Evolutionary conservation across 768 basidiomycete genomes (phyloP), one percentile per base, ranked within the genome.

Genomic region (Tricholoma bakamatsutake): DNA sequence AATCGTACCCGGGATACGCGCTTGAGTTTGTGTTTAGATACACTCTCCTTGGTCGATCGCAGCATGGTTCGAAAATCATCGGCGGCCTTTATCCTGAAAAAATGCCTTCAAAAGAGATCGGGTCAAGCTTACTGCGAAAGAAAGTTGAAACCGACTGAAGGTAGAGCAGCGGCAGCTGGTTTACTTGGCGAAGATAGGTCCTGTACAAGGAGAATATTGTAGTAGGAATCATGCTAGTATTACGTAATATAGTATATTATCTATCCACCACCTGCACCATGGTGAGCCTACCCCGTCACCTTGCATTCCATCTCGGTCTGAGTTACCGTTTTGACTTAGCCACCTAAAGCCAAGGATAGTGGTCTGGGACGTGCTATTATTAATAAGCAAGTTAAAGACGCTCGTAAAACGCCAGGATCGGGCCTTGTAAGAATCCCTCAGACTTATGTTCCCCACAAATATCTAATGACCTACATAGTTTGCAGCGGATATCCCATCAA

Each of bases 341-440:
- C 85, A 58, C 77, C 80, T 24, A 88, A 79, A 70, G 70, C 76
- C 40, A 80, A 75, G 67, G 80, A 84, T 62, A 87, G 86, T 59
- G 97, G 97, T 12, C 78, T 99, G 27, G 97, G 97, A 33, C 81
- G 92, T 57, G 95, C 97, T 27, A 93, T 99, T 67, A 97, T 98
- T 67, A 98, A 99, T 65, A 85, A 84, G 61, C 86, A 88, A 72
- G 81, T 81, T 15, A 90, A 90, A 67, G 90, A 91, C 75, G 86
- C 87, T 30, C 78, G 78, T 40, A 73, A 69, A 61, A 71, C 72
- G 56, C 76, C 82, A 53, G 81, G 82, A 63, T 83, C 89, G 15
- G 83, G 83, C 52, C 73, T 92, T 58, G 90, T 91, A 65, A 59
- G 85, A 70, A 34, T 53, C 13, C n/a, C 17, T 55, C 11, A 52